Evolutionary conservation across 2,329 filamentous ascomycete species (phyloP), one percentile per base, ranked within the genome.

Genomic region (Colletotrichum costaricense): DNA sequence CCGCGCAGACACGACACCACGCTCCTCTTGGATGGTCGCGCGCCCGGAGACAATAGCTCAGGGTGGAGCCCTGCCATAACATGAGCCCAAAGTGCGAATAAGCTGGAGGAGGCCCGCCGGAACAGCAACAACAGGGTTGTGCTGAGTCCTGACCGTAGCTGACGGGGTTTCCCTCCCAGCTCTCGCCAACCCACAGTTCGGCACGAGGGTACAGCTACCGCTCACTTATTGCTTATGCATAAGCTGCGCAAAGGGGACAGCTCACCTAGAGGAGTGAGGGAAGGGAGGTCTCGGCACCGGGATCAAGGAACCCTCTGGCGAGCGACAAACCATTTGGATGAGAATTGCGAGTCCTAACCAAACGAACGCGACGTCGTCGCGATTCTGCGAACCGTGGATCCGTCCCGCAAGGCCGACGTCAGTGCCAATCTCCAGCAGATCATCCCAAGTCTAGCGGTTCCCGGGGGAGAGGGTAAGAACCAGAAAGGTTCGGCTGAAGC

Each of bases 21-120:
- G 35, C 56, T 56, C 7, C 33, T 55, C 35, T 60, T 57, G 64
- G 64, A 72, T 26, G 52, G 24, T 30, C 46, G 63, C 24, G 28
- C 49, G 69, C 63, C 56, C 49, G 38, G 60, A 52, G 57, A 72
- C 64, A 55, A 62, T 68, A 67, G 63, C 64, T 58, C 42, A 59
- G 54, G 33, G 65, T 69, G 65, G 69, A 55, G 42, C 42, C 54
- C 24, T 69, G 59, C 54, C 63, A 69, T 69, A 72, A 64, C 30
- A 68, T 52, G 64, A 49, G 46, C 42, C 9, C 59, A 55, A 59
- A 54, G 59, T 69, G 30, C 38, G 65, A 69, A 69, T 64, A 63
- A 63, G 65, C 59, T 72, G 65, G 42, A 46, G 42, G 42, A 63
- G 66, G 59, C 24, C 57, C 59, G 28, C n/a, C n/a, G 49, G 22